Evolutionary conservation across 768 basidiomycete species (phyloP).

Genomic region (Suillus occidentalis): DNA sequence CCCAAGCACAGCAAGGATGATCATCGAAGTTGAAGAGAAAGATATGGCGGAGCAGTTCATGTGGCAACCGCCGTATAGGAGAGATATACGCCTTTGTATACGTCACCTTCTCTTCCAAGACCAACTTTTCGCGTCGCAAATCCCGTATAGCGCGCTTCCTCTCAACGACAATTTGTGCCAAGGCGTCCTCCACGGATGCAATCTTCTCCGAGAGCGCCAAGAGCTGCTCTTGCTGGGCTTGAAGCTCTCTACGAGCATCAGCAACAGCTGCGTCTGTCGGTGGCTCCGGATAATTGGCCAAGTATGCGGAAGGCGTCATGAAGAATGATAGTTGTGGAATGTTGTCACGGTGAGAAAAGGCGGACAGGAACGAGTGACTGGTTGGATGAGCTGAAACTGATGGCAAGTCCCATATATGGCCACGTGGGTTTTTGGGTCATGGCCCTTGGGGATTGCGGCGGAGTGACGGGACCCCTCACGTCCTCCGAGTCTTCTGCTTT

Average conservation of each 20-base stretch:
- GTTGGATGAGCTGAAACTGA: constrained; percentile 14
- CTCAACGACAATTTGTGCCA: constrained; percentile 59
- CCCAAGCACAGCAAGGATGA: constrained; percentile 75
- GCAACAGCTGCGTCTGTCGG: constrained; percentile 56
- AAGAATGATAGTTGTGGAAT: constrained; percentile 7
- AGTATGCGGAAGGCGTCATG: constrained; percentile 18
- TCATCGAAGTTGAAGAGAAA: constrained; percentile 70
- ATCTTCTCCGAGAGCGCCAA: constrained; percentile 46
- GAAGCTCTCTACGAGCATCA: constrained; percentile 51
- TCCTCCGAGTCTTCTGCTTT: not conserved
- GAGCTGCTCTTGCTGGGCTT: constrained; percentile 26
- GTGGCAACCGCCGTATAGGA: constrained; percentile 68
- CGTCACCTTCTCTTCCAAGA: constrained; percentile 48
- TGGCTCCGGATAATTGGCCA: constrained; percentile 48
- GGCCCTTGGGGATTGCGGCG: constrained; percentile 2
- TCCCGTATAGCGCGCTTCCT: constrained; percentile 53
- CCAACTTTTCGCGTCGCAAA: constrained; percentile 48
- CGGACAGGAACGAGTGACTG: constrained; percentile 11
- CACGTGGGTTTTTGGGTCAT: constrained; percentile 21
- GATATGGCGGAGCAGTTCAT: constrained; percentile 71
- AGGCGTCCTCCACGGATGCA: constrained; percentile 49
- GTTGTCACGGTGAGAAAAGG: constrained; percentile 8
- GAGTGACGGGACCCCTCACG: not conserved
- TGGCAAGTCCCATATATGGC: constrained; percentile 22
- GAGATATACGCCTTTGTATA: constrained; percentile 65